phyloP scores from a whole-genome alignment of 805 yeast genomes.

The Yarrowia alimentaria region DNA sequence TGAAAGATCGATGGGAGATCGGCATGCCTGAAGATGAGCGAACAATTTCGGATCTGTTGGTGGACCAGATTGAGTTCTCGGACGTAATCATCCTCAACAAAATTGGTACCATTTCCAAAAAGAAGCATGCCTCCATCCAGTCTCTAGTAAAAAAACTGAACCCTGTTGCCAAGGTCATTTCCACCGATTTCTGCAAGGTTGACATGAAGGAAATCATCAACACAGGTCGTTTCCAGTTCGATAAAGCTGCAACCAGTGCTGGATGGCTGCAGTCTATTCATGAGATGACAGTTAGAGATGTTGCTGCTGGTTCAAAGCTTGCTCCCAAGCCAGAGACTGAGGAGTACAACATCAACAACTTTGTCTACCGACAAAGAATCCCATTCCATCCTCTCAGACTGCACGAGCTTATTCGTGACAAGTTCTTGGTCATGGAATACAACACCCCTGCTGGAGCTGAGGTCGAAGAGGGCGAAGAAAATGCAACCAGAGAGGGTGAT shows the following conservation, averaged over 20 bases:
- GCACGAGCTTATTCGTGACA: conserved; percentile 41
- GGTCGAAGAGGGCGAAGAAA: conserved; percentile 34
- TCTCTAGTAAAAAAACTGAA: conserved; percentile 43
- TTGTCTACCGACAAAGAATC: conserved; percentile 44
- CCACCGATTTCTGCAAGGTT: conserved; percentile 43
- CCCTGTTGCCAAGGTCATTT: conserved; percentile 45
- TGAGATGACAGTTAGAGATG: conserved; percentile 42
- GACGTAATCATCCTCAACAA: conserved; percentile 49
- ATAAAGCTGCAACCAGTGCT: conserved; percentile 46
- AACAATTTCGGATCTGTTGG: conserved; percentile 47
- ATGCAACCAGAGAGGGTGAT: conserved; percentile 34
- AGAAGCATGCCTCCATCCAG: conserved; percentile 38
- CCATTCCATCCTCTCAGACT: conserved; percentile 50
- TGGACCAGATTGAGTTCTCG: conserved; percentile 50
- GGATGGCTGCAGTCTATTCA: conserved; percentile 48
- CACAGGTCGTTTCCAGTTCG: conserved; percentile 45
- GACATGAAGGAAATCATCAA: conserved; percentile 42
- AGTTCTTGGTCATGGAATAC: conserved; percentile 39
- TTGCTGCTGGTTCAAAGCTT: conserved; percentile 31
- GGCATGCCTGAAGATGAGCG: conserved; percentile 44
- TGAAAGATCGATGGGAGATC: conserved; percentile 44
- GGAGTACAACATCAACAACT: conserved; percentile 48
- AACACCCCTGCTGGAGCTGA: conserved; percentile 24
- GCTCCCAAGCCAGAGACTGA: conserved; percentile 50
- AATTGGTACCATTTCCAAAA: conserved; percentile 38